A percentile compares a stretch with the other conserved stretches of the same genome.
Evolutionary conservation across 805 yeast genomes (phyloP).

Genomic region (Saturnispora halmiae): DNA sequence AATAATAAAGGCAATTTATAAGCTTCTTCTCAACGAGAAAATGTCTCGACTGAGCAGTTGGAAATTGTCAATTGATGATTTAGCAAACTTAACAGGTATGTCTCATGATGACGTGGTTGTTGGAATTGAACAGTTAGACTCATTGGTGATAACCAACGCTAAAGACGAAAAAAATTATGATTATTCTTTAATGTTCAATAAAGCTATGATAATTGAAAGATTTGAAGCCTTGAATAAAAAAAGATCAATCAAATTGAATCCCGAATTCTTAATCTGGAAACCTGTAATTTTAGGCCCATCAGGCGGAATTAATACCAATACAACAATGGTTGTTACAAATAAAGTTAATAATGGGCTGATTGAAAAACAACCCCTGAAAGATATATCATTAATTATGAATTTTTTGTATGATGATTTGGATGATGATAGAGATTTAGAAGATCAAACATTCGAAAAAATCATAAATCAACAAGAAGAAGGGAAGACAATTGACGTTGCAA

Average conservation of each 20-base stretch:
- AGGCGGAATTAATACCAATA: conserved; percentile 68
- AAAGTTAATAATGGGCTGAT: conserved; percentile 17
- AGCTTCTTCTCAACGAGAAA: conserved; percentile 4
- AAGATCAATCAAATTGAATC: conserved; percentile 42
- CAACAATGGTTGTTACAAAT: conserved; percentile 31
- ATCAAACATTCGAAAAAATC: conserved; percentile 43
- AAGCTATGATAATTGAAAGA: conserved; percentile 33
- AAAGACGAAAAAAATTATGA: conserved; percentile 35
- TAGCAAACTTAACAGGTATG: conserved; percentile 76
- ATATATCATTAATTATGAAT: conserved; percentile 47
- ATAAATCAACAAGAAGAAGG: conserved; percentile 15
- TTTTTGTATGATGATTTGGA: conserved; percentile 61
- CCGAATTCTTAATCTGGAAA: conserved; percentile 60
- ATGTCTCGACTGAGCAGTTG: conserved; percentile 2
- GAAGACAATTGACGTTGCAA: background rate
- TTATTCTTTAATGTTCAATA: conserved; percentile 48
- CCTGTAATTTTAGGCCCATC: conserved; percentile 79
- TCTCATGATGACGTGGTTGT: conserved; percentile 76
- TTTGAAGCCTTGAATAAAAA: conserved; percentile 47
- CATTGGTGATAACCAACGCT: conserved; percentile 32
- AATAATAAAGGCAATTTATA: conserved; percentile 42
- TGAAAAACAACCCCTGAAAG: conserved; percentile 31
- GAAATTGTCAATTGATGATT: conserved; percentile 44
- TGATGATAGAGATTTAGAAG: conserved; percentile 53
- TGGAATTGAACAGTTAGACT: conserved; percentile 70